Evolutionary conservation across 2,329 filamentous ascomycete genomes (phyloP).

Genomic region (Teratosphaeria destructans): DNA sequence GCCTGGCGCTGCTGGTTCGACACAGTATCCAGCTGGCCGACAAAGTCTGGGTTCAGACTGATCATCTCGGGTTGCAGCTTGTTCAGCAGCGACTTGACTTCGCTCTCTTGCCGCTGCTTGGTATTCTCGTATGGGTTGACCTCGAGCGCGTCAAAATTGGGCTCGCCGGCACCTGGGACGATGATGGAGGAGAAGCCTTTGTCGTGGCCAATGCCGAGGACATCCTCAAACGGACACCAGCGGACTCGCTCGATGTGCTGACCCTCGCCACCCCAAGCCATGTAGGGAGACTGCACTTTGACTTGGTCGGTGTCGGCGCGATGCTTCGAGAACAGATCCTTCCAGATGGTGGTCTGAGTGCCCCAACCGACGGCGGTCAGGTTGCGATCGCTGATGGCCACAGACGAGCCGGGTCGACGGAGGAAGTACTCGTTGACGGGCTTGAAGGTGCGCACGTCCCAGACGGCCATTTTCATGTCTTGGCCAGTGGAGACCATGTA

Average conservation of each 20-base stretch:
- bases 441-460: conserved; percentile 90
- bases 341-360: conserved; percentile 82
- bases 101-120: conserved; percentile 84
- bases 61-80: conserved; percentile 98
- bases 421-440: conserved; percentile 86
- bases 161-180: conserved; percentile 87
- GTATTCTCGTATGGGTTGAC: conserved; percentile 88
- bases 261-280: conserved; percentile 84
- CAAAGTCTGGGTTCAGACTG: conserved; percentile 79
- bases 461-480: conserved; percentile 84
- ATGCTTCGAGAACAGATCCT: conserved; percentile 72
- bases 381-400: conserved; percentile 80
- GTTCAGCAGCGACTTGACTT: conserved; percentile 82
- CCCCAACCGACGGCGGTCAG: conserved; percentile 86
- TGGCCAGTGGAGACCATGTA: conserved; percentile 95
- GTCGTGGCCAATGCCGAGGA: conserved; percentile 76
- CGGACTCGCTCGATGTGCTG: conserved; percentile 66
- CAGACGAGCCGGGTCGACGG: conserved; percentile 66
- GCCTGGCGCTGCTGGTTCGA: conserved; percentile 66
- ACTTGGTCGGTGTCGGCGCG: conserved; percentile 48
- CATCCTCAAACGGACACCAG: conserved; percentile 94
- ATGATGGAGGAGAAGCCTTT: conserved; percentile 82
- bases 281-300: conserved; percentile 80
- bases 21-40: conserved; percentile 76
- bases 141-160: conserved; percentile 91